Evolutionary conservation across 148 eudicot species (phyloP).

Genomic region (Dianthus caryophyllus): DNA sequence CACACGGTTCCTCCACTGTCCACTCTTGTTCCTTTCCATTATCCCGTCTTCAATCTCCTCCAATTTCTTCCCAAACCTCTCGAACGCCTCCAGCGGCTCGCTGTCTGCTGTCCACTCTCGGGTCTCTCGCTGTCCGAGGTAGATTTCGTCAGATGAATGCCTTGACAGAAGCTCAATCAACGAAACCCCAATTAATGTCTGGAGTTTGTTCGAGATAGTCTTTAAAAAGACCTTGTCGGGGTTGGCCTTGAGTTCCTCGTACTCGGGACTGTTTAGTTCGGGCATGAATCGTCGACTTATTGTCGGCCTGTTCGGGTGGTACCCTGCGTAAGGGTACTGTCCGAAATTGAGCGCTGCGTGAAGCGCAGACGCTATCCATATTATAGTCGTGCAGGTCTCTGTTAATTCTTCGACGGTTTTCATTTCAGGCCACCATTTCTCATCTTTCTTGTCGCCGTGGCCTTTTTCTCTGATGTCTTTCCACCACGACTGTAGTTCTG

Average conservation of each 20-base stretch:
- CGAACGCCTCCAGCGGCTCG: conserved; percentile 51
- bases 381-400: conserved; percentile 54
- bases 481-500: conserved; percentile 82
- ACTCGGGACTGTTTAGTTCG: conserved; percentile 52
- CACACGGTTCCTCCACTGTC: conserved; percentile 49
- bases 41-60: conserved; percentile 51
- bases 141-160: conserved; percentile 79
- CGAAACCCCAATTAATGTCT: conserved; percentile 59
- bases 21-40: conserved; percentile 44
- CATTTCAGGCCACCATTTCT: conserved; percentile 79
- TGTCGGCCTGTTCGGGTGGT: conserved; percentile 72
- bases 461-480: conserved; percentile 61
- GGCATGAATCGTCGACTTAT: conserved; percentile 69
- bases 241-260: conserved; percentile 46
- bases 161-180: conserved; percentile 68
- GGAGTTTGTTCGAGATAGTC: conserved; percentile 65
- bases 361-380: conserved; percentile 84
- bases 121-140: conserved; percentile 69
- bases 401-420: conserved; percentile 46
- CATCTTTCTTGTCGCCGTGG: conserved; percentile 72
- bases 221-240: conserved; percentile 53
- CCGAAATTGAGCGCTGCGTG: conserved; percentile 92
- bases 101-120: conserved; percentile 58
- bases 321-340: conserved; percentile 78
- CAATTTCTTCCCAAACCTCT: conserved; percentile 48